Percentiles rank a stretch among this genome's conserved stretches.
phyloP scores from a whole-genome alignment of 2,329 filamentous ascomycete genomes.

The Raffaelea arxii region DNA sequence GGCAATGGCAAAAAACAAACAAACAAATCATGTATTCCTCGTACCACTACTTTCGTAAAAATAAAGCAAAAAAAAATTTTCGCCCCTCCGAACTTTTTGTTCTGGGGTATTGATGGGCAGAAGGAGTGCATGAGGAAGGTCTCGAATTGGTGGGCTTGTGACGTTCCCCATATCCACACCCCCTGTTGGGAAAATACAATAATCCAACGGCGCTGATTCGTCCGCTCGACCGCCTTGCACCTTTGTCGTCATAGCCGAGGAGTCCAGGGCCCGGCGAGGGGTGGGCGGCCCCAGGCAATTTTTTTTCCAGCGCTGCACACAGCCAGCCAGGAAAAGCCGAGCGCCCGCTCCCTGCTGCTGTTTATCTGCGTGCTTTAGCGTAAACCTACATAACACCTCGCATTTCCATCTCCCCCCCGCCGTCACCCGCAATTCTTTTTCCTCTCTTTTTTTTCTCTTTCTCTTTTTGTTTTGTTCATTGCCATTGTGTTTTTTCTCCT shows the following conservation, averaged over 20 bases:
- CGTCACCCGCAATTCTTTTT: conserved; percentile 2
- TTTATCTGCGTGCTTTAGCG: conserved; percentile 10
- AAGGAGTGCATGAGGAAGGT: no score
- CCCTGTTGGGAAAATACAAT: conserved; percentile 10
- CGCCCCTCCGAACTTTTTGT: no score
- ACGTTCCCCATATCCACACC: conserved; percentile 3
- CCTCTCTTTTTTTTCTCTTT: conserved; percentile 8
- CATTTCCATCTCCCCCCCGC: conserved; percentile 2
- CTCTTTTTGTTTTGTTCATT: conserved; percentile 9
- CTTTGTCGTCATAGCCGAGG: conserved; percentile 20
- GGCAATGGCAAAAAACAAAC: no score
- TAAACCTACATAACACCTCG: conserved; percentile 23
- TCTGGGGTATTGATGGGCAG: no score
- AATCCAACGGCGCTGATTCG: conserved; percentile 18
- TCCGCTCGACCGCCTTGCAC: conserved; percentile 13
- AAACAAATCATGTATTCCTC: no score
- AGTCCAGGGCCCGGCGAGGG: conserved; percentile 7
- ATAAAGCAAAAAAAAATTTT: no score
- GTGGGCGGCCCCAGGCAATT: conserved; percentile 1
- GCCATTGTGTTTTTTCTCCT: conserved; percentile 5
- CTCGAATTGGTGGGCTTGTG: conserved; percentile 5
- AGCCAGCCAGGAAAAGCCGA: conserved; percentile 11
- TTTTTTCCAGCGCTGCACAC: conserved; percentile 12
- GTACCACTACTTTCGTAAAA: no score
- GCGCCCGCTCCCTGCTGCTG: conserved; percentile 2